A percentile compares a stretch with the other conserved stretches of the same genome.
Evolutionary conservation across 2,329 filamentous ascomycete species (phyloP).

Genomic region (Alternaria gansuensis): DNA sequence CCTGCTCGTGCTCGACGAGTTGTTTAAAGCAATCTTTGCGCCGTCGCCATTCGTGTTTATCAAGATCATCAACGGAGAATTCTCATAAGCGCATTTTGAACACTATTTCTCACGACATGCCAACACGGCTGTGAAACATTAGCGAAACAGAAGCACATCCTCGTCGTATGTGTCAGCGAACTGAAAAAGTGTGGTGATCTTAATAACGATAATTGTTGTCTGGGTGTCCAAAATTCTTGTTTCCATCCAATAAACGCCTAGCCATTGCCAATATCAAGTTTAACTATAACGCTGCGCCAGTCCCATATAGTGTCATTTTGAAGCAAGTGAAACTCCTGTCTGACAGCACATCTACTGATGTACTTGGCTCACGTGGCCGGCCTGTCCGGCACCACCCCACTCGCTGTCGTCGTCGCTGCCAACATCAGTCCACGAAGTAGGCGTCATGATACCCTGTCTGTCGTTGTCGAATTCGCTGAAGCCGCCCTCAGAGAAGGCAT

Average conservation of each 20-base stretch:
- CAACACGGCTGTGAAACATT: too few species aligned
- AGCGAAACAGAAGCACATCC: too few species aligned
- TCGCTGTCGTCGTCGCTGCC: slow-evolving; percentile 54
- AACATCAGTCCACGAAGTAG: slow-evolving; percentile 53
- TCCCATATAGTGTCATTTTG: slow-evolving; percentile 9
- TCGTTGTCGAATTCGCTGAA: slow-evolving; percentile 44
- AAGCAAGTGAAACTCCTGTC: slow-evolving; percentile 1
- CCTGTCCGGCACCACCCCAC: slow-evolving; percentile 41
- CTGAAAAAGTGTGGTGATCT: not conserved
- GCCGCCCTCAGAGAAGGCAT: slow-evolving; percentile 47
- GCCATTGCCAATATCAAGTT: not conserved
- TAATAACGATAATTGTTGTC: not conserved
- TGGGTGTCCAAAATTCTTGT: not conserved
- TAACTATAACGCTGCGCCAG: slow-evolving; percentile 4
- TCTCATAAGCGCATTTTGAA: too few species aligned
- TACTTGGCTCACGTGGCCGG: slow-evolving; percentile 36
- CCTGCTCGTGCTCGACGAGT: not conserved
- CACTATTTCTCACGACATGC: too few species aligned
- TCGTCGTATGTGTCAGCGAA: not conserved
- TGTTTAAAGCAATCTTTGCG: not conserved
- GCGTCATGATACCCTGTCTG: slow-evolving; percentile 46
- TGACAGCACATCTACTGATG: slow-evolving; percentile 31
- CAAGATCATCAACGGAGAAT: not conserved
- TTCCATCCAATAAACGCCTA: slow-evolving; percentile 2
- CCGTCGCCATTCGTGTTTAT: not conserved